Percentiles rank a stretch among this genome's conserved stretches.
Evolutionary conservation across 805 yeast species (phyloP).

Genomic region (Lipomyces chichibuensis): DNA sequence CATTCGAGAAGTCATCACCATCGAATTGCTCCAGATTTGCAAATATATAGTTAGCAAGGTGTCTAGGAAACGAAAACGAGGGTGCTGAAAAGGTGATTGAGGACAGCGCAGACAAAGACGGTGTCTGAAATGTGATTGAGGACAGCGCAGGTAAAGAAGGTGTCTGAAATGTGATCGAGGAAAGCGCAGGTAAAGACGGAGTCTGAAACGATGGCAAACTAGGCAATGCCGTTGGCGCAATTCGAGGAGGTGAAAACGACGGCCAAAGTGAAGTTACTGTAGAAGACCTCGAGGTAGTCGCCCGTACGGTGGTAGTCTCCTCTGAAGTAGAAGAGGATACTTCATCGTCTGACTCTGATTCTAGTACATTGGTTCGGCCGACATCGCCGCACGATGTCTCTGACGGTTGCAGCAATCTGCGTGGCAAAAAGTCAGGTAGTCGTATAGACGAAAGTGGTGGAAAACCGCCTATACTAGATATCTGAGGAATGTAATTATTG

Average conservation of each 20-base stretch:
- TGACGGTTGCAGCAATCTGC: constrained; percentile 15
- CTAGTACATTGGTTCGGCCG: not conserved
- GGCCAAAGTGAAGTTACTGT: not conserved
- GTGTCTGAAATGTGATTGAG: constrained; percentile 3
- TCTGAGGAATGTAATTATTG: constrained; percentile 26
- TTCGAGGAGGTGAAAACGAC: constrained; percentile 1
- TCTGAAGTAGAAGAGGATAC: not conserved
- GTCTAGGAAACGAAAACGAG: constrained; percentile 29
- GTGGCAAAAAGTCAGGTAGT: constrained; percentile 28
- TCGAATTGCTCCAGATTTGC: constrained; percentile 9
- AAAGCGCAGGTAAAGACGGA: constrained; percentile 12
- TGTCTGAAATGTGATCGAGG: constrained; percentile 5
- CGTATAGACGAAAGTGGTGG: constrained; percentile 28
- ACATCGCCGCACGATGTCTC: constrained; percentile 1
- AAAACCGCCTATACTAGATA: constrained; percentile 31
- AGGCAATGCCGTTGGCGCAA: not conserved
- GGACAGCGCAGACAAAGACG: constrained; percentile 8
- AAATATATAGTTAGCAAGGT: constrained; percentile 30
- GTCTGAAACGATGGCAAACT: constrained; percentile 6
- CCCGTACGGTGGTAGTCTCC: not conserved
- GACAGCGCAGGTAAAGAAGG: constrained; percentile 12
- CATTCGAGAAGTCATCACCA: constrained; percentile 4
- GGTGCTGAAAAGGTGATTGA: constrained; percentile 7
- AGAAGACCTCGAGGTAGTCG: not conserved
- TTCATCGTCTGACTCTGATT: not conserved